A percentile compares a stretch with the other conserved stretches of the same genome.
Conservation (phyloP, 768 basidiomycete species). For the Termitomyces sp. region DNA sequence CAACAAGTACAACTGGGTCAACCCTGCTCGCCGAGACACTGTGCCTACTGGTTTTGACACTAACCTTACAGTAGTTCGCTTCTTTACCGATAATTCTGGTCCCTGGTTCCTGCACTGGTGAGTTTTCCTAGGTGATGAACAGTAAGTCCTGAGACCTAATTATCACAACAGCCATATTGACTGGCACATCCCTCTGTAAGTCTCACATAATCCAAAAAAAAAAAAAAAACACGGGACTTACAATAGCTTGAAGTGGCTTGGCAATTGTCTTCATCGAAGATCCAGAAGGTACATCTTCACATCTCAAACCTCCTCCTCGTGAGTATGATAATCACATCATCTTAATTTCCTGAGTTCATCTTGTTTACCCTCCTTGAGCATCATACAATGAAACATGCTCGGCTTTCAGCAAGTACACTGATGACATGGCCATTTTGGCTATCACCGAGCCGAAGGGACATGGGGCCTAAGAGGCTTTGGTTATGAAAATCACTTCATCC, state of each 20-base stretch:
- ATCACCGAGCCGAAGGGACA: not conserved
- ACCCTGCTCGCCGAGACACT: not conserved
- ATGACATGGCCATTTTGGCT: not conserved
- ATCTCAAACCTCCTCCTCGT: constrained; percentile 1
- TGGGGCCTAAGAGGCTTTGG: not conserved
- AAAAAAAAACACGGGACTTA: not conserved
- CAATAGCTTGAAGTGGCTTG: constrained; percentile 13
- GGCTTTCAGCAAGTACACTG: not conserved
- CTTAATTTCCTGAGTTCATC: not conserved
- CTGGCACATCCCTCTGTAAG: constrained; percentile 7
- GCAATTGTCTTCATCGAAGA: constrained; percentile 31
- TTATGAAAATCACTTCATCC: no score
- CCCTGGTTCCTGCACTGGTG: constrained; percentile 5
- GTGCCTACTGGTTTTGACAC: not conserved
- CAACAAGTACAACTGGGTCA: constrained; percentile 3
- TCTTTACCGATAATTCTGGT: constrained; percentile 4
- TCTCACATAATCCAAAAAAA: not conserved
- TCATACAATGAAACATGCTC: not conserved
- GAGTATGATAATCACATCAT: not conserved
- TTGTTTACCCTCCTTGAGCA: not conserved
- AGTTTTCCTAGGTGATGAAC: not conserved
- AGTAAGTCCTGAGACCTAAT: not conserved
- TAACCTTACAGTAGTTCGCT: constrained; percentile 1
- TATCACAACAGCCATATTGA: not conserved
- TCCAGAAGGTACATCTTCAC: not conserved